phyloP scores from a whole-genome alignment of 176 grass and related monocot genomes.

The Musa beccarii region DNA sequence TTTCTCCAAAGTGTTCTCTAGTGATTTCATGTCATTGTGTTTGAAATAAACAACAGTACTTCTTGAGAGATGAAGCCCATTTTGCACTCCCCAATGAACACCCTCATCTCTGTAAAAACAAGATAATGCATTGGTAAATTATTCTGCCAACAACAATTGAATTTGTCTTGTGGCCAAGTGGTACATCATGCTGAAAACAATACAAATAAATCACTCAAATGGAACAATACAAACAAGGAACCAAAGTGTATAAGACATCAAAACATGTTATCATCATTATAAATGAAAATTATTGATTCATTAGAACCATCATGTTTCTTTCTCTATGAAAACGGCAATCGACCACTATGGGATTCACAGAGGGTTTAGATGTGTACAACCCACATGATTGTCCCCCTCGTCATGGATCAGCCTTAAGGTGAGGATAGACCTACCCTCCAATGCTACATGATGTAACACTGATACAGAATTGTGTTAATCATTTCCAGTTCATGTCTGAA shows the following conservation, averaged over 20 bases:
- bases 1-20: conserved; percentile 72
- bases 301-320: no score
- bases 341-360: no score
- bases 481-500: background rate
- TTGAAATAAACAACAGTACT: conserved; percentile 94
- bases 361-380: no score
- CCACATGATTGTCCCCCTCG: background rate
- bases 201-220: no score
- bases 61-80: conserved; percentile 85
- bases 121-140: background rate
- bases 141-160: background rate
- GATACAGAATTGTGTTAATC: background rate
- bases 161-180: no score
- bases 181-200: no score
- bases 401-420: background rate
- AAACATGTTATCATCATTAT: background rate
- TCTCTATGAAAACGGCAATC: no score
- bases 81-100: conserved; percentile 95
- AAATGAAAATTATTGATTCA: no score
- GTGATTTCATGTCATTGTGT: conserved; percentile 93
- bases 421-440: background rate
- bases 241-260: background rate
- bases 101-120: conserved; percentile 70
- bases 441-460: background rate
- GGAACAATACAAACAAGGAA: no score